Percentiles rank a stretch among this genome's conserved stretches.
phyloP scores from a whole-genome alignment of 352 stramenopile species.

The Globisporangium echinulatum region DNA sequence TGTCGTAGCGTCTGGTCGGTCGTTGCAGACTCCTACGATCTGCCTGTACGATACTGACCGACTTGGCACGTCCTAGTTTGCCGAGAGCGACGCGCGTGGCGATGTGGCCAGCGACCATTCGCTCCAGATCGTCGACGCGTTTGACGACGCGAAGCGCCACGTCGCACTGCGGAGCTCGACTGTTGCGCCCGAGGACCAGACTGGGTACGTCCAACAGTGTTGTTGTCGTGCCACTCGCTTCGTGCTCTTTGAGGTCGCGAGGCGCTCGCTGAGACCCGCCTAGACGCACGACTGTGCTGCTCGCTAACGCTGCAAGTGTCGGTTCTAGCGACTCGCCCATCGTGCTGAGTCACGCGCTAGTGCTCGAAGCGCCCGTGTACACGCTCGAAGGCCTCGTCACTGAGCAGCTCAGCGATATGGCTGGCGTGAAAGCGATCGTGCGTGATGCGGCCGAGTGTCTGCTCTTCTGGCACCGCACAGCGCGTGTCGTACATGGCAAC shows the following conservation, averaged over 20 bases:
- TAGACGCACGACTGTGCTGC: neutral
- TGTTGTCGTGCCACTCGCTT: no score
- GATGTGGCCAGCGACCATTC: conserved; percentile 17
- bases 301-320: conserved; percentile 19
- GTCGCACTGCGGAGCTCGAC: conserved; percentile 25
- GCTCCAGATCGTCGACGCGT: conserved; percentile 28
- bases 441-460: conserved; percentile 44
- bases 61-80: neutral
- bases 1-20: no score
- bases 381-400: conserved; percentile 30
- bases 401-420: conserved; percentile 28
- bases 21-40: no score
- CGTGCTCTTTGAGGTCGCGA: no score
- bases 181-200: conserved; percentile 42
- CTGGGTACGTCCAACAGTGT: conserved; percentile 22
- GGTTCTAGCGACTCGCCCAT: conserved; percentile 34
- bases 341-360: conserved; percentile 46
- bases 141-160: conserved; percentile 52
- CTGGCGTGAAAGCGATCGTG: conserved; percentile 23
- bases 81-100: neutral
- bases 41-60: no score
- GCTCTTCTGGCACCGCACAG: conserved; percentile 50
- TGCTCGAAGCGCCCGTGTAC: conserved; percentile 47
- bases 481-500: conserved; percentile 51
- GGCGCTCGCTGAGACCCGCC: no score